These are phyloP conservation scores for Cyberlindnera bimundalis DNA, from an alignment of 805 yeast species.

Conservation along the genomic window DNA sequence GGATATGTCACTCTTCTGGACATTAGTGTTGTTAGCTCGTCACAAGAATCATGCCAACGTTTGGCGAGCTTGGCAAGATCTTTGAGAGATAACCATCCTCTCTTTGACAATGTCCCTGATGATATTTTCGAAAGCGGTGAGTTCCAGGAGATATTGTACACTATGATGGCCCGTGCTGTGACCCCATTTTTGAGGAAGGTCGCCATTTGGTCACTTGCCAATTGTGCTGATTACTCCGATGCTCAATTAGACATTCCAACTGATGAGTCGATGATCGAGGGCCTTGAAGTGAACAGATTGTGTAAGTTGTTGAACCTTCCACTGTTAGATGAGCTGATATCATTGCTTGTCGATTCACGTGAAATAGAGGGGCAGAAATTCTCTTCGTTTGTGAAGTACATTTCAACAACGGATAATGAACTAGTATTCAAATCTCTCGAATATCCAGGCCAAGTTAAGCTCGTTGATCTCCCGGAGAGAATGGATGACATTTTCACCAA, in stretches of 20 bases:
- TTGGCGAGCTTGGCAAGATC: conserved; percentile 14
- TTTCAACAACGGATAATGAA: conserved; percentile 24
- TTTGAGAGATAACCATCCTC: conserved; percentile 27
- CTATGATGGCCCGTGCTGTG: conserved; percentile 51
- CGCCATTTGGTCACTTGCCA: conserved; percentile 51
- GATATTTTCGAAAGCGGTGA: conserved; percentile 21
- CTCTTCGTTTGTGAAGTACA: conserved; percentile 16
- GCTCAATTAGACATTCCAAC: conserved; percentile 28
- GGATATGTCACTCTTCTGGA: conserved; percentile 33
- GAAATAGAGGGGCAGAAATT: conserved; percentile 28
- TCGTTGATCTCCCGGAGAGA: conserved; percentile 62
- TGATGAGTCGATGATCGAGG: conserved; percentile 24
- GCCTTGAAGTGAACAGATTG: conserved; percentile 52
- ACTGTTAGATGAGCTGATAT: conserved; percentile 27
- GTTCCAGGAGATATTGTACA: conserved; percentile 42
- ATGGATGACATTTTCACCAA: conserved; percentile 67
- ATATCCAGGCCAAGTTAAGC: conserved; percentile 62
- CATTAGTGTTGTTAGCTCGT: conserved; percentile 28
- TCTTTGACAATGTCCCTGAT: conserved; percentile 29
- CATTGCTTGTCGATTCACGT: conserved; percentile 7
- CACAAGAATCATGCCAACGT: conserved; percentile 8
- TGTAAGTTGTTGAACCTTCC: conserved; percentile 49
- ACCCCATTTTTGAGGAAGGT: conserved; percentile 66
- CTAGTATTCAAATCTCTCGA: conserved; percentile 34
- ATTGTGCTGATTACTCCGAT: conserved; percentile 44